A percentile compares a stretch with the other conserved stretches of the same genome.
phyloP scores from a whole-genome alignment of 148 eudicot genomes.

The Rhododendron ferrugineum region DNA sequence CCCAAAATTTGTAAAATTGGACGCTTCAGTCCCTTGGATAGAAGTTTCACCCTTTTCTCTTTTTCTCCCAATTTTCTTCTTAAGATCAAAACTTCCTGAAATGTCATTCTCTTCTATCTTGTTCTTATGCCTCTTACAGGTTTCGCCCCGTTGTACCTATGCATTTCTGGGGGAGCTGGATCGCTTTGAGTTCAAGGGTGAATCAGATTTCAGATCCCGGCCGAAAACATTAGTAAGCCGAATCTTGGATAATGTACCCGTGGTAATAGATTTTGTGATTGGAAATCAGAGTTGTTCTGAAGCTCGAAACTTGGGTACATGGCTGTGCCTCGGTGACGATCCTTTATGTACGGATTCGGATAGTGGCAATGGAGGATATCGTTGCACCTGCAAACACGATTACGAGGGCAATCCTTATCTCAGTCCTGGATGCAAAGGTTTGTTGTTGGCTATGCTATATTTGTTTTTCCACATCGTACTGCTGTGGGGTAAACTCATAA shows the following conservation, averaged over 20 bases:
- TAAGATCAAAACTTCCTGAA: too few relatives aligned
- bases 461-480: neutral
- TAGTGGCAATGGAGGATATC: constrained; percentile 20
- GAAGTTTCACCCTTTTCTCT: too few relatives aligned
- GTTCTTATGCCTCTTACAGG: neutral
- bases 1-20: too few relatives aligned
- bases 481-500: neutral
- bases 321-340: constrained; percentile 14
- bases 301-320: too few relatives aligned
- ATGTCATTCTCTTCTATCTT: too few relatives aligned
- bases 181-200: too few relatives aligned
- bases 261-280: too few relatives aligned
- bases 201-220: constrained; percentile 4
- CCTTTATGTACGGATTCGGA: constrained; percentile 13
- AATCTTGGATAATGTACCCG: too few relatives aligned
- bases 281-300: too few relatives aligned
- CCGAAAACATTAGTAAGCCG: too few relatives aligned
- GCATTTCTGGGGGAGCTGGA: neutral
- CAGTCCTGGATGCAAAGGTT: constrained; percentile 13
- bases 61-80: too few relatives aligned
- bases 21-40: too few relatives aligned
- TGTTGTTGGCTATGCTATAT: neutral
- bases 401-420: constrained; percentile 27
- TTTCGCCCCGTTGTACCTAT: neutral
- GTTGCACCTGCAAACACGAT: constrained; percentile 24